These are phyloP conservation scores for Globisporangium nagaii DNA, from an alignment of 352 stramenopile species.

Conservation along the genomic window DNA sequence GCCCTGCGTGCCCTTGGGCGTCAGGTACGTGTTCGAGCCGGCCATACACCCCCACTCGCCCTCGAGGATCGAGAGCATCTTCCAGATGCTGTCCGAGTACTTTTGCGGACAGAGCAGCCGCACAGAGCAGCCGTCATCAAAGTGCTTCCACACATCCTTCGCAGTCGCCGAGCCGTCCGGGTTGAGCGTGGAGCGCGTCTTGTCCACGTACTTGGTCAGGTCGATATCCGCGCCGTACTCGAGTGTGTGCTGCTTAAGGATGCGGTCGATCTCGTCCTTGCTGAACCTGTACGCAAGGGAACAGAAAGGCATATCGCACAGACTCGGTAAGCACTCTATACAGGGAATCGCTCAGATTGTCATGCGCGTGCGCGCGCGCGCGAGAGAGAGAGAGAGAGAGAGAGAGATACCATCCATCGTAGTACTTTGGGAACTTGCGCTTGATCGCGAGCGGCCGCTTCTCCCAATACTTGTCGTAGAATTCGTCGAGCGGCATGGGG, in stretches of 20 bases:
- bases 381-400: too few species aligned
- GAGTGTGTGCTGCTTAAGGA: constrained; percentile 71
- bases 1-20: constrained; percentile 88
- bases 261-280: constrained; percentile 63
- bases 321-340: neutral
- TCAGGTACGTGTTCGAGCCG: constrained; percentile 94
- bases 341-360: constrained; percentile 12
- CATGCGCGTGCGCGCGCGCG: too few species aligned
- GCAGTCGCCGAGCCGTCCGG: constrained; percentile 41
- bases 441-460: constrained; percentile 87
- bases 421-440: constrained; percentile 56
- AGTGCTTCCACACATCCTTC: constrained; percentile 80
- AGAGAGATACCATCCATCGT: constrained; percentile 81
- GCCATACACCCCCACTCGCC: constrained; percentile 93
- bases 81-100: constrained; percentile 81
- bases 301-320: neutral
- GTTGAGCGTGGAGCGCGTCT: constrained; percentile 67
- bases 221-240: constrained; percentile 80
- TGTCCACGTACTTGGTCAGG: constrained; percentile 86
- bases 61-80: constrained; percentile 92
- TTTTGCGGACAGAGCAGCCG: constrained; percentile 93
- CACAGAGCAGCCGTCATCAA: constrained; percentile 85
- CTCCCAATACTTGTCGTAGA: constrained; percentile 93
- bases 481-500: constrained; percentile 80
- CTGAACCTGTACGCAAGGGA: constrained; percentile 30